These are phyloP conservation scores for Cadophora luteo-olivacea DNA, from an alignment of 2,329 filamentous ascomycete genomes.

Conservation along the genomic window DNA sequence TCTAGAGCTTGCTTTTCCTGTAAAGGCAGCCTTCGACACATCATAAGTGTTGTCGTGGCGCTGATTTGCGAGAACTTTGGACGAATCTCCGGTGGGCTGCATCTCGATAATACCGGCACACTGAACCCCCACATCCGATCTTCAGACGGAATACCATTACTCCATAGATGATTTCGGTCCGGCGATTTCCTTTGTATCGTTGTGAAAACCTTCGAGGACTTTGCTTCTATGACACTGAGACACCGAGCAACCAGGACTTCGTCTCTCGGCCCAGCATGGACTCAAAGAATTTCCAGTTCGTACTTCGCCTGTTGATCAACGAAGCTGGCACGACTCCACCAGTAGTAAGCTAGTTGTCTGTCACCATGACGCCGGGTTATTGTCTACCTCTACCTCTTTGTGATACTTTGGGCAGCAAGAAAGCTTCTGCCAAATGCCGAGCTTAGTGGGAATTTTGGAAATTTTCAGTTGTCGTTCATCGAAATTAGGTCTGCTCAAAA, in stretches of 20 bases:
- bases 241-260: background rate
- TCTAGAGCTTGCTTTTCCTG: background rate
- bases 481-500: background rate
- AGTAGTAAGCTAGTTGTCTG: background rate
- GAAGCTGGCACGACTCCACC: background rate
- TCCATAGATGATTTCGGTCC: background rate
- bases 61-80: slow-evolving; percentile 4
- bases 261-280: background rate
- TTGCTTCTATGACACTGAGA: background rate
- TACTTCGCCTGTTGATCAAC: background rate
- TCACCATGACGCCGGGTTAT: background rate
- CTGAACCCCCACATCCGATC: background rate
- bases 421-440: background rate
- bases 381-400: background rate
- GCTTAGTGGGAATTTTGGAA: background rate
- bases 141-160: slow-evolving; percentile 8
- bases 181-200: background rate
- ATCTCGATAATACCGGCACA: background rate
- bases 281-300: background rate
- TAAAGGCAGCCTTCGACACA: background rate
- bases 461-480: background rate
- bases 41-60: background rate
- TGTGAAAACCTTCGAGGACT: background rate
- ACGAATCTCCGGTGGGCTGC: background rate
- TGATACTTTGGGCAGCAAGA: slow-evolving; percentile 5